Percentiles rank a stretch among this genome's conserved stretches.
phyloP scores from a whole-genome alignment of 192 early-diverging fungal species.

The Entrophospora sp. region DNA sequence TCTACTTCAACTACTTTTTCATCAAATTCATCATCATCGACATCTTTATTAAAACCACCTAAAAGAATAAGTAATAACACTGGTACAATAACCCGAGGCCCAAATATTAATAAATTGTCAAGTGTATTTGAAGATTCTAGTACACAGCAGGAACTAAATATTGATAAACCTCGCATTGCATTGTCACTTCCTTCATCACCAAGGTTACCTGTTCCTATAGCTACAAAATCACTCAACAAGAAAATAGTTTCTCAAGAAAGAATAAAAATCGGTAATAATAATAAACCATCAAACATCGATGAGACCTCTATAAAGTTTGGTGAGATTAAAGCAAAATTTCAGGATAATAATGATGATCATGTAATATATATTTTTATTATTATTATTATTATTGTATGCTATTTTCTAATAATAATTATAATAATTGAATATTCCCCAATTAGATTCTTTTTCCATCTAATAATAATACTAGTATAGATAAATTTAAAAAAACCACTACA shows the following conservation, averaged over 20 bases:
- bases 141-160: background rate
- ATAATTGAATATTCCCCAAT: background rate
- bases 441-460: no score
- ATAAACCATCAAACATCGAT: background rate
- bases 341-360: background rate
- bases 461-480: no score
- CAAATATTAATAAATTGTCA: conserved; percentile 20
- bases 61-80: background rate
- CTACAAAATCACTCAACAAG: background rate
- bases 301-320: background rate
- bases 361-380: background rate
- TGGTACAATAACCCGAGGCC: background rate
- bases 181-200: background rate
- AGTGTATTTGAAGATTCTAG: conserved; percentile 12
- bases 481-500: no score
- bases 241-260: background rate
- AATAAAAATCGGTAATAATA: background rate
- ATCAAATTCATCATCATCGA: background rate
- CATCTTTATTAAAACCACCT: no score
- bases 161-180: background rate
- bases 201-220: background rate
- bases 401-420: background rate
- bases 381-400: background rate
- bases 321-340: conserved; percentile 21
- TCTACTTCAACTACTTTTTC: no score